Base-by-base conservation (phyloP, 345 rosid genomes). In the Camelina neglecta region DNA sequence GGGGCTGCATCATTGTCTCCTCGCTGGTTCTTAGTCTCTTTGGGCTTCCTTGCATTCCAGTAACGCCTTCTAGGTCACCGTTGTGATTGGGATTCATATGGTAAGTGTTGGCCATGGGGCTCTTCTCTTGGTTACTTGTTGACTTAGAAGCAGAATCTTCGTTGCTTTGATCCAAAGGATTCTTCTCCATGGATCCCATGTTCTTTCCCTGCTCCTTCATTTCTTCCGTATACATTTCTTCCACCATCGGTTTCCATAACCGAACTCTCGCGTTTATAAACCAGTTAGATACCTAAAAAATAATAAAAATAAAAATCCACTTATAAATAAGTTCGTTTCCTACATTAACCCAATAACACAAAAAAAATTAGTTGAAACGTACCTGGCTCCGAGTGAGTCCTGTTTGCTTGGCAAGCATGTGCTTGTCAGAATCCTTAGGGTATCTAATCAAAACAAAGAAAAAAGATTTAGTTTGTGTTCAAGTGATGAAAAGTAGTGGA, bases 221-320 rank as follows among this genome's bases (percentile, higher is more conserved):
- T 79, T 95, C 99, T 83, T 95, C 61, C 21, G 60, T 0, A 84
- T 95, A 95, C 99, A 95, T 95, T 66, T 95, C 97, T 75, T 95
- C 99, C 60, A 95, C 99, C 99, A 95, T 95, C 0, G 99, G 99
- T 83, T 95, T 95, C 99, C 99, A 95, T 4, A 95, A 89, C 77
- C 99, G 87, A 71, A 95, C 99, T 75, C 99, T 91, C 45, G 99
- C 99, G 76, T 95, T 95, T 39, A 95, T 95, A 79, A 95, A 95
- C 99, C 99, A 95, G 65, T 95, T 95, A 42, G 99, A 95, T 18
- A 44, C 49, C 49, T 44, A 13, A 4, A 44, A 0, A 44, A 44
- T 12, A n/a, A 44, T 4, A n/a, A 44, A 44, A 44, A 18, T 18
- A 18, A 35, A 4, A 29, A 50, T 16, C 4, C 8, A 44, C n/a